Evolutionary conservation across 2,329 filamentous ascomycete species (phyloP), one percentile per base, ranked within the genome.

Genomic region (Exophiala oligosperma): DNA sequence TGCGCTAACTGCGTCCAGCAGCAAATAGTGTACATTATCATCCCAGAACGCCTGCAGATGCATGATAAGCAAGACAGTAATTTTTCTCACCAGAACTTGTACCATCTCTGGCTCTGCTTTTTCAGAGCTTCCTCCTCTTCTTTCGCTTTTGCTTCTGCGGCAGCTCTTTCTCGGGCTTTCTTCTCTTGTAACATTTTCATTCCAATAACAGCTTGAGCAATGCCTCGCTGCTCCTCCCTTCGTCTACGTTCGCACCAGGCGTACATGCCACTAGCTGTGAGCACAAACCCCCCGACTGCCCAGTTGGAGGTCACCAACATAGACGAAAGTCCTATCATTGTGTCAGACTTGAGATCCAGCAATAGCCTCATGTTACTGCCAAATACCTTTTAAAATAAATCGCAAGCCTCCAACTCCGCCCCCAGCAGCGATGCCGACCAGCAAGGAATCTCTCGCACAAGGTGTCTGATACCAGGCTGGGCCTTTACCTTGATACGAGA

Each of bases 151-250:
- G 70, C 64, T 52, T 69, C 69, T 56, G 73, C 72, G 49, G 71
- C 70, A 21, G 62, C 68, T 53, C 77, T 77, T 46, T 71, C 66
- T 59, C 72, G 73, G 66, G 86, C 81, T 70, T 86, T 83, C 72
- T 89, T 85, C 3, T 81, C 79, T 69, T 90, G 86, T 73, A 92
- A 86, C 67, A 84, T 80, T 69, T 89, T 86, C 73, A 93, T 88
- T 58, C 94, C 84, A 70, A 96, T 91, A 55, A 96, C 88, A 3
- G 90, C 90, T 64, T 91, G 81, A 72, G 89, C 89, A 86, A 99
- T 93, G 62, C 91, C 89, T 61, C 87, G 84, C 67, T 87, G 84
- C 74, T 97, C 93, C 60, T 88, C 81, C 49, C 84, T 80, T 59
- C 92, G 82, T 61, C 84, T 82, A 65, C 86, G 87, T 69, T 92